These are phyloP conservation scores for Butyriboletus loyo DNA, from an alignment of 768 basidiomycete genomes.

Conservation along the genomic window DNA sequence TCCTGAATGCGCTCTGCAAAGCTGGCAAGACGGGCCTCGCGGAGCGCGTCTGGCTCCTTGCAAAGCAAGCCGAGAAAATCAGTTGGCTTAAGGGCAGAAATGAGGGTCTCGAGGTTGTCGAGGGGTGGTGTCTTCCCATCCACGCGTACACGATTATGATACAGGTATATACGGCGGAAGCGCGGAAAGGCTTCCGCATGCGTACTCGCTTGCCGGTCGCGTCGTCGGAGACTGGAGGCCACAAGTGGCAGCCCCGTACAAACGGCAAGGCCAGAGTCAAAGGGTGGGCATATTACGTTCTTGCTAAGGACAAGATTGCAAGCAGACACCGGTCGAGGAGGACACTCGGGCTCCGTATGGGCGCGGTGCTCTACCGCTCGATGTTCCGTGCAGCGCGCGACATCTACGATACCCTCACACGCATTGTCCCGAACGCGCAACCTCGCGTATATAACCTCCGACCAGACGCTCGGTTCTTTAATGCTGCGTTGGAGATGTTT, in stretches of 20 bases:
- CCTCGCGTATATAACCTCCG: conserved; percentile 35
- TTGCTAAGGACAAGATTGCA: conserved; percentile 19
- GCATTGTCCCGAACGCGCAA: conserved; percentile 22
- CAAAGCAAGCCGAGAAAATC: conserved; percentile 51
- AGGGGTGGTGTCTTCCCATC: conserved; percentile 64
- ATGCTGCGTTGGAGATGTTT: conserved; percentile 52
- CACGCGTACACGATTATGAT: conserved; percentile 75
- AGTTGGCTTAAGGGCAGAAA: conserved; percentile 43
- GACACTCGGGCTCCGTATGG: conserved; percentile 29
- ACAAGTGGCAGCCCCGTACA: conserved; percentile 17
- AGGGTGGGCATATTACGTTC: conserved; percentile 38
- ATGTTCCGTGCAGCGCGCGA: conserved; percentile 35
- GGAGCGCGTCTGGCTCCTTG: conserved; percentile 63
- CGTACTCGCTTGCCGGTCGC: conserved; percentile 5
- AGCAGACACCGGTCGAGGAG: conserved; percentile 25
- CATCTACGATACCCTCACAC: conserved; percentile 23
- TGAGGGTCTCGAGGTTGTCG: conserved; percentile 16
- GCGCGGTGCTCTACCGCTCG: conserved; percentile 33
- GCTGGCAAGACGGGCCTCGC: conserved; percentile 51
- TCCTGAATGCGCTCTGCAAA: conserved; percentile 62
- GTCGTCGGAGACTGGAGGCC: conserved; percentile 1
- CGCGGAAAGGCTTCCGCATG: conserved; percentile 27
- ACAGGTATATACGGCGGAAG: conserved; percentile 51
- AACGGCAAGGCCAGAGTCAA: conserved; percentile 21
- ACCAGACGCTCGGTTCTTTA: conserved; percentile 69